Percentiles rank a stretch among this genome's conserved stretches.
Evolutionary conservation across 306 rosid species (phyloP).

Genomic region (Vicia faba): DNA sequence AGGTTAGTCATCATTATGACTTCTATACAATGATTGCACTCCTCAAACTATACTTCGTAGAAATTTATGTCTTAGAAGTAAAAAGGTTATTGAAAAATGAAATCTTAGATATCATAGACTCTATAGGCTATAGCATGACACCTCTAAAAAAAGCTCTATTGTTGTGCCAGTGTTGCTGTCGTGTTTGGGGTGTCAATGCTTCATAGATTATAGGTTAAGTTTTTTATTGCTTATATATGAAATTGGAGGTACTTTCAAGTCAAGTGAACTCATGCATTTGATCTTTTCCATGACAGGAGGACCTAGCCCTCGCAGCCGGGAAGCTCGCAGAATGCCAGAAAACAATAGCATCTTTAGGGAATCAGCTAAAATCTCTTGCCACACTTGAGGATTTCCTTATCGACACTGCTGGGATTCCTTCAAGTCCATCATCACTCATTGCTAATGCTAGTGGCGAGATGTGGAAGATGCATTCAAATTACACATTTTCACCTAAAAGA

Average conservation of each 20-base stretch:
- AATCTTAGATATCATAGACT: not conserved
- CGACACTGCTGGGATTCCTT: slow-evolving; percentile 61
- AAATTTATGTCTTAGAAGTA: not conserved
- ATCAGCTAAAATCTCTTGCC: slow-evolving; percentile 81
- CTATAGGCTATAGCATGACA: no score
- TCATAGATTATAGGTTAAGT: not conserved
- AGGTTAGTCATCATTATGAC: slow-evolving; percentile 54
- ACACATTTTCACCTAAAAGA: slow-evolving; percentile 72
- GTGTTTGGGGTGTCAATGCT: no score
- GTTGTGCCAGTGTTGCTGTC: no score
- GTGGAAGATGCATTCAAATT: slow-evolving; percentile 67
- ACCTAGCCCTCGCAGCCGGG: slow-evolving; percentile 80
- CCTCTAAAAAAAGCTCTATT: no score
- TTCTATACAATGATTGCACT: not conserved
- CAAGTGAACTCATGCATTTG: slow-evolving; percentile 9
- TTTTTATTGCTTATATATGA: not conserved
- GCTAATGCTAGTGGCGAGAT: slow-evolving; percentile 49
- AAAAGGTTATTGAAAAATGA: not conserved
- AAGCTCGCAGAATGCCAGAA: slow-evolving; percentile 95
- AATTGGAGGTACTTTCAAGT: not conserved
- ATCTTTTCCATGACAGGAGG: slow-evolving; percentile 63
- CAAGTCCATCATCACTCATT: slow-evolving; percentile 48
- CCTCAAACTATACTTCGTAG: not conserved
- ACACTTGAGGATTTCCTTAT: slow-evolving; percentile 87
- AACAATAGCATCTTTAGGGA: slow-evolving; percentile 90